Evolutionary conservation across 331 rosid species (phyloP).

Genomic region (Ulmus americana): DNA sequence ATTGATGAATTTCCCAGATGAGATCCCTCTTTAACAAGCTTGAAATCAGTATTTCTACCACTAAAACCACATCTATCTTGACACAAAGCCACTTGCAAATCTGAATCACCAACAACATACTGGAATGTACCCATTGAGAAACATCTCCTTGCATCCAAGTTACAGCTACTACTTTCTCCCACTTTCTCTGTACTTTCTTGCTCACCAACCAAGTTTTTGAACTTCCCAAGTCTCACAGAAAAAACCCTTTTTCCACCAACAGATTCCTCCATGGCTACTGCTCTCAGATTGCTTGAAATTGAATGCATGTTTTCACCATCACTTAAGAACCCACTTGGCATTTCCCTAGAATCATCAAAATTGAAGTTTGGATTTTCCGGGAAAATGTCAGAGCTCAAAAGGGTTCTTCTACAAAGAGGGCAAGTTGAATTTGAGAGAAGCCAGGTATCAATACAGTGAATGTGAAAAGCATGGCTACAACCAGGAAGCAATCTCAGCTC

Average conservation of each 20-base stretch:
- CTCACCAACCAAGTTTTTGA: conserved; percentile 36
- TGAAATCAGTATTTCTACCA: conserved; percentile 13
- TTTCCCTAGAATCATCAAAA: conserved; percentile 29
- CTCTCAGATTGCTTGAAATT: conserved; percentile 20
- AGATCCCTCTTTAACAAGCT: conserved; percentile 9
- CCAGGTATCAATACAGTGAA: conserved; percentile 78
- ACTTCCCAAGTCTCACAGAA: conserved; percentile 80
- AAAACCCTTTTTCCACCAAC: conserved; percentile 42
- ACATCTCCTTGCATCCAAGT: conserved; percentile 67
- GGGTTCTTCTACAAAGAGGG: conserved; percentile 77
- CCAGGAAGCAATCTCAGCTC: conserved; percentile 67
- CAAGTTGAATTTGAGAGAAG: conserved; percentile 84
- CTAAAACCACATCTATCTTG: conserved; percentile 8
- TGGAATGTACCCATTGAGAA: conserved; percentile 85
- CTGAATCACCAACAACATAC: conserved; percentile 58
- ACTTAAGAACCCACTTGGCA: conserved; percentile 15
- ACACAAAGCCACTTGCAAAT: conserved; percentile 52
- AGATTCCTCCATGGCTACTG: conserved; percentile 25
- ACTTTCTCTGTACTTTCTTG: conserved; percentile 18
- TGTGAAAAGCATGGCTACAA: conserved; percentile 85
- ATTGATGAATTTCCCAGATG: conserved; percentile 9
- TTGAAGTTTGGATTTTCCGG: conserved; percentile 33
- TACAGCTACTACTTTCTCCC: conserved; percentile 34
- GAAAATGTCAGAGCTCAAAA: conserved; percentile 21
- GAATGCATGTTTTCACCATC: conserved; percentile 38